Base-by-base conservation (phyloP, 2,329 filamentous ascomycete species). In the Ceratocystis huliohia region DNA sequence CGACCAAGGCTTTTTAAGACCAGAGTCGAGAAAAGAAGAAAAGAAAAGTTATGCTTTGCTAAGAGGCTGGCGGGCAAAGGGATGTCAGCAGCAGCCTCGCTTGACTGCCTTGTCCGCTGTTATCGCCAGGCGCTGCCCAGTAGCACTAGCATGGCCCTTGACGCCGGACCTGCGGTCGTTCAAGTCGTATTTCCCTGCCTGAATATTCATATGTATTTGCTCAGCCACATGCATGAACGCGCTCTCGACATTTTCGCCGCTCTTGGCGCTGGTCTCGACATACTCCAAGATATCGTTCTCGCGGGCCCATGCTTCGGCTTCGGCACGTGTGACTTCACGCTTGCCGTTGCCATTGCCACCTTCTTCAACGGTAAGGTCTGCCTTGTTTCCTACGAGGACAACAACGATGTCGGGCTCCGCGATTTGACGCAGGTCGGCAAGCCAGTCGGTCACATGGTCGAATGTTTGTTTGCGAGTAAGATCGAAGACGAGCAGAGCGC, bases 231-330 rank as follows among this genome's bases (percentile, higher is more conserved):
- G 86, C 73, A 96, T 82, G 73, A 99, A 99, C 1, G 94, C 94
- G 71, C 86, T 84, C 75, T 99, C 94, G 45, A 99, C 94, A 63
- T 91, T 91, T 74, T 96, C 91, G 64, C 94, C 94, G 69, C 88
- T 95, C 80, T 97, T 99, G 63, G 94, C 94, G 70, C 88, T 92
- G 48, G 94, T 99, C 79, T 99, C 94, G 69, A 97, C 91, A 74
- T 97, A 97, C 74, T 92, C 86, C 73, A 96, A 84, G 30, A 97
- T 87, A 67, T 89, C 89, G 75, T 97, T 96, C 70, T 81, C 78
- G 68, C 81, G 81, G 69, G 91, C 95, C 94, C 94, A 99, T 68
- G 88, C 88, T 73, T 93, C 86, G 2, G 94, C 94, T 77, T 97
- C 93, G 70, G 88, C 82, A 64, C 79, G 80, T 0, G 88, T 89